Percentiles rank a stretch among this genome's conserved stretches.
phyloP scores from a whole-genome alignment of 73 alveolate species.

The Paramecium octaurelia region DNA sequence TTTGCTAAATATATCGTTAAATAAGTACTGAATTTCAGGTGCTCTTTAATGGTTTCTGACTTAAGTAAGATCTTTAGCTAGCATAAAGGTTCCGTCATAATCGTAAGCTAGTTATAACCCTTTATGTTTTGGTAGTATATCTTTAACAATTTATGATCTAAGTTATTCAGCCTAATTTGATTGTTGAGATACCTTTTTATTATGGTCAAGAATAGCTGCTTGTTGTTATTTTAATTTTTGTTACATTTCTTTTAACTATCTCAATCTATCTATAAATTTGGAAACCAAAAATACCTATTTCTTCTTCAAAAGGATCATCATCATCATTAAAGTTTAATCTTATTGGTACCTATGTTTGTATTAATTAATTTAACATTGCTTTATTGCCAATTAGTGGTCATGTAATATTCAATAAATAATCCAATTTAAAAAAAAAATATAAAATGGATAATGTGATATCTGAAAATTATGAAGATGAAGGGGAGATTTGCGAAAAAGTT shows the following conservation, averaged over 20 bases:
- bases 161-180: neutral
- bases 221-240: neutral
- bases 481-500: neutral
- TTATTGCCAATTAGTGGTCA: neutral
- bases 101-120: conserved; percentile 2
- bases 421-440: neutral
- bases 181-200: neutral
- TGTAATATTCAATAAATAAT: neutral
- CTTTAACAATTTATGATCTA: neutral
- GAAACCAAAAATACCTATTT: neutral
- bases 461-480: neutral
- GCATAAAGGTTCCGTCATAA: conserved; percentile 37
- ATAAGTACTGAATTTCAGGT: neutral
- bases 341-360: neutral
- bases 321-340: neutral
- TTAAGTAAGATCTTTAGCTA: neutral
- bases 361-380: neutral
- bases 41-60: neutral
- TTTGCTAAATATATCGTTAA: neutral
- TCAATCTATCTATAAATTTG: neutral
- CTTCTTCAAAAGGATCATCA: conserved; percentile 23
- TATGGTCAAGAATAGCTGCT: conserved; percentile 8
- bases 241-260: neutral
- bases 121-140: conserved; percentile 18
- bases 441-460: neutral